phyloP scores from a whole-genome alignment of 768 basidiomycete genomes.

The Lentinus brumalis region DNA sequence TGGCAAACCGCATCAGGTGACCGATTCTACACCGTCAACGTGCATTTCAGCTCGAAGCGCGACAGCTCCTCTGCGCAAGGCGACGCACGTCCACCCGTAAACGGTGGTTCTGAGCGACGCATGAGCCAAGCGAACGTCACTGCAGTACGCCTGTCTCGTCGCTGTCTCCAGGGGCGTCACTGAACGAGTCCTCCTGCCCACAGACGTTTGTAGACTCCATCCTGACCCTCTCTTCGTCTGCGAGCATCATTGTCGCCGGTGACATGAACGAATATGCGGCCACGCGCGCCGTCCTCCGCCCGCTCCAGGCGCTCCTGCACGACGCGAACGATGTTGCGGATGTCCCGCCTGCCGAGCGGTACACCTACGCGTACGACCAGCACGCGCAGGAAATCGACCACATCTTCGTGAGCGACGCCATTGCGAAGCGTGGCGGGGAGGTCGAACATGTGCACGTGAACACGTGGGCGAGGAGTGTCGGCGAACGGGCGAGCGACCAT shows the following conservation, averaged over 20 bases:
- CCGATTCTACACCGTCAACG: slow-evolving; percentile 58
- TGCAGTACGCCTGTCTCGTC: slow-evolving; percentile 40
- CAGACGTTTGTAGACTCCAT: slow-evolving; percentile 53
- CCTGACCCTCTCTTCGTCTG: slow-evolving; percentile 41
- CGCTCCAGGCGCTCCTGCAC: slow-evolving; percentile 42
- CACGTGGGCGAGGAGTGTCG: slow-evolving; percentile 50
- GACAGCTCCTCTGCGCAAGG: slow-evolving; percentile 58
- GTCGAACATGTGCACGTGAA: slow-evolving; percentile 66
- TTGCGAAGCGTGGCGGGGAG: slow-evolving; percentile 42
- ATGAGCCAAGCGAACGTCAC: slow-evolving; percentile 52
- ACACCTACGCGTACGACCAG: slow-evolving; percentile 64
- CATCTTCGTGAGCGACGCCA: slow-evolving; percentile 49
- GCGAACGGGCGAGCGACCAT: slow-evolving; percentile 55
- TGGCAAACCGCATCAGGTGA: slow-evolving; percentile 50
- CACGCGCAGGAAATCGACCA: slow-evolving; percentile 64
- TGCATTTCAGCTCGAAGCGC: slow-evolving; percentile 60
- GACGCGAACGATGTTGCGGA: slow-evolving; percentile 56
- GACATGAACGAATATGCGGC: slow-evolving; percentile 66
- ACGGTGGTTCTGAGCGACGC: slow-evolving; percentile 49
- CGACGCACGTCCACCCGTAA: slow-evolving; percentile 60
- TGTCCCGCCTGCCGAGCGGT: slow-evolving; percentile 51
- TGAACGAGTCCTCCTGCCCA: background rate
- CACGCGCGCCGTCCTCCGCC: slow-evolving; percentile 51
- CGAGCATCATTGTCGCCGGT: slow-evolving; percentile 56
- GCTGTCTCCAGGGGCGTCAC: background rate